phyloP scores from a whole-genome alignment of 208 protist species.

The Leishmania tarentolae region DNA sequence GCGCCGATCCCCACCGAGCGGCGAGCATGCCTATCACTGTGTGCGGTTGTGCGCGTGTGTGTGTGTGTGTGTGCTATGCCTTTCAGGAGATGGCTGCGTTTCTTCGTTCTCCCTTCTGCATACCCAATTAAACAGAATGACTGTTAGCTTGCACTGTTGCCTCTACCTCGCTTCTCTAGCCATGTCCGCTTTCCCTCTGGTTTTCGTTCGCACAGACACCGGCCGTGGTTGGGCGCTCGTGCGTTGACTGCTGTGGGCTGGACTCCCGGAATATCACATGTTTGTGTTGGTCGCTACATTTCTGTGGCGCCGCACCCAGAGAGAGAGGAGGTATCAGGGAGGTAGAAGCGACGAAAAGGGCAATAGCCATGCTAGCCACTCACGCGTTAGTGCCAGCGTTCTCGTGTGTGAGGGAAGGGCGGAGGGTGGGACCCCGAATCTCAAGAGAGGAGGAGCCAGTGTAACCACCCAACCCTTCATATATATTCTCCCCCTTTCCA shows the following conservation, averaged over 20 bases:
- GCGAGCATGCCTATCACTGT: not conserved
- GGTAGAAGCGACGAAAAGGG: not conserved
- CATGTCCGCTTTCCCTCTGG: not conserved
- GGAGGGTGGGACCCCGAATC: not conserved
- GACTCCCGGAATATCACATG: not conserved
- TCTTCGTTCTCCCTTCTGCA: not conserved
- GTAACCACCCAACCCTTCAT: not conserved
- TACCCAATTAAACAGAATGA: not conserved
- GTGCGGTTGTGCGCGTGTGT: not conserved
- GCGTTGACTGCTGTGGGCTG: not conserved
- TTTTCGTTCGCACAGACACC: not conserved
- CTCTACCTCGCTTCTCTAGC: not conserved
- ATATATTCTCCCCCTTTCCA: not conserved
- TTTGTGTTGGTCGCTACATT: not conserved
- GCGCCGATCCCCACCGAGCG: not conserved
- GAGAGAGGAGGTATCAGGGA: not conserved
- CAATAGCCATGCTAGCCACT: not conserved
- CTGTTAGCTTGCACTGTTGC: not conserved
- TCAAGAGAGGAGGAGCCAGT: not conserved
- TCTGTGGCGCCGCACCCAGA: not conserved
- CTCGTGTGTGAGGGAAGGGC: not conserved
- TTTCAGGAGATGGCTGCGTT: not conserved
- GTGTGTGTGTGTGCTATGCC: not conserved
- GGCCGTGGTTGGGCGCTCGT: not conserved
- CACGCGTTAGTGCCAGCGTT: not conserved